Base-by-base conservation (phyloP, 352 stramenopile species). In the Phytopythium chamaehyphon region DNA sequence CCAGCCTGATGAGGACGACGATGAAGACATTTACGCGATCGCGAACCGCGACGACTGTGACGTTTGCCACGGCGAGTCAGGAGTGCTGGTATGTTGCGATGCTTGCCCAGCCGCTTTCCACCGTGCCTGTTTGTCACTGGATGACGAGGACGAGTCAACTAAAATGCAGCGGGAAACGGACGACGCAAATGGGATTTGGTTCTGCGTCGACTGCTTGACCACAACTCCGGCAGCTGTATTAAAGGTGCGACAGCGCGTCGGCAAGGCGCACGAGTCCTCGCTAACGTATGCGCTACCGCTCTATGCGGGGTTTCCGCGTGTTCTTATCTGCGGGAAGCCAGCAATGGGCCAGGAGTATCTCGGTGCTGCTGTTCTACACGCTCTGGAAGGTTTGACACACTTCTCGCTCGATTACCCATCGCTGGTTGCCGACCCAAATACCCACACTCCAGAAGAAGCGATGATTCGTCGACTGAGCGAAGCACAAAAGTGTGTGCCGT, bases 401-500 rank as follows among this genome's bases (percentile, higher is more conserved):
- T 86, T 94, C 26, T 90, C 82, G 6, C 57, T 96, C 8, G 80
- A 94, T 47, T 88, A 91, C 49, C 77, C 83, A 28, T 88, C 77
- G 12, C 62, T 93, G 0, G 67, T 96, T 11, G 71, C 77, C 3
- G 79, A 92, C 46, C 59, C 70, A 3, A 87, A 88, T 55, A 67
- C 79, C 6, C 73, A 88, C 26, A 62, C 67, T 39, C 59, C 75
- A 0, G 77, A 91, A 61, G 86, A 94, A 72, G 83, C 86, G n/a
- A 64, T 96, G 28, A 78, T 93, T 19, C 59, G 69, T 28, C 64
- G 73, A 24, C 64, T 96, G 14, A 73, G 61, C 0, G 83, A 95
- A 62, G 84, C 83, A 3, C 78, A 88, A 28, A 88, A 83, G 43
- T 85, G 78, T 43, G 55, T 89, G 5, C 86, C 85, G 12, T 93